Evolutionary conservation across 1,284 basidiomycete genomes (phyloP), one percentile per base, ranked within the genome.

Genomic region (Cronartium ribicola): DNA sequence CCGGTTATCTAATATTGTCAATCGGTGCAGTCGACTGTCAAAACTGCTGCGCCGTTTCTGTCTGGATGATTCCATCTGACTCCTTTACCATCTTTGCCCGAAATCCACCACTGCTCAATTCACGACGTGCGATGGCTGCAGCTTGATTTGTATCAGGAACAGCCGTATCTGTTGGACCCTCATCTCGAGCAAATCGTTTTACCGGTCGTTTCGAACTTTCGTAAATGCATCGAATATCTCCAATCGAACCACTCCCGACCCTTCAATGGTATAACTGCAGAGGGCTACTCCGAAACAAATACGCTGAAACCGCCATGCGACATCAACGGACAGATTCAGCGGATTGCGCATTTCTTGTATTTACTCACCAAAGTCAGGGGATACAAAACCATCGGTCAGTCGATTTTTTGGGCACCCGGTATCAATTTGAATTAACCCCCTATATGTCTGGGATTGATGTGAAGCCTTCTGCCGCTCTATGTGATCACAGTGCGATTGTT

Each of bases 161-260:
- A 95, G 79, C 85, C 94, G 1, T 92, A 94, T 79, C 86, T 99
- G 0, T 85, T 98, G n/a, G 96, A 98, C 81, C 94, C 94, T n/a
- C 89, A 87, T 78, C 85, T 99, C n/a, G 90, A 94, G 79, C 80
- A 83, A 17, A 88, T 98, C 75, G 87, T 98, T 11, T 82, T 84
- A 1, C 94, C 94, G 0, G 87, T 91, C 3, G 88, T 92, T 63
- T 84, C 86, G 40, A 81, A 81, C n/a, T 81, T 96, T 57, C 88
- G 88, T 78, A 77, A 77, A 8, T 85, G 87, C 77, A 86, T 88
- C n/a, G 85, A 83, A 77, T 77, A 79, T 11, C 83, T 72, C 11
- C 85, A 57, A 81, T 84, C 41, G 81, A 82, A 20, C 29, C 29
- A 29, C 29, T 29, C 29, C 29, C 29, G 1, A 29, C 29, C 29